Evolutionary conservation across 352 stramenopile genomes (phyloP).

Genomic region (Globisporangium nodosum): DNA sequence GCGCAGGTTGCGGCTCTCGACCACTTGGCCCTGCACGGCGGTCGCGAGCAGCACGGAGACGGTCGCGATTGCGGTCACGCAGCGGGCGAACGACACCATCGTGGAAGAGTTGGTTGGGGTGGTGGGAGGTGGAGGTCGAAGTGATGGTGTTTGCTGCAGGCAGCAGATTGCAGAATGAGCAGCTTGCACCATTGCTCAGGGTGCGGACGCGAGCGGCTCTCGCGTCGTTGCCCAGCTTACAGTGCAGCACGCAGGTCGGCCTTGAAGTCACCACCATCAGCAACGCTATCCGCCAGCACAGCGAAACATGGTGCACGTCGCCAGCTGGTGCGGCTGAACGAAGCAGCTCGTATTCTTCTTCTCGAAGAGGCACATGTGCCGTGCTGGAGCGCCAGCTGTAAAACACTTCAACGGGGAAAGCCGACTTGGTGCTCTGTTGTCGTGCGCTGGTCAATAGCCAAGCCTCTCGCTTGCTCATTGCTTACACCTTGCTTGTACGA

Average conservation of each 20-base stretch:
- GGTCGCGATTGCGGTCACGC: slow-evolving; percentile 3
- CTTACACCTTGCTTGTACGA: neutral
- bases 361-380: too few relatives aligned
- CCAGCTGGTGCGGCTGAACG: too few relatives aligned
- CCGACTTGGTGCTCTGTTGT: too few relatives aligned
- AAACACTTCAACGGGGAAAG: too few relatives aligned
- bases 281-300: too few relatives aligned
- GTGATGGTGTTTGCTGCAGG: neutral
- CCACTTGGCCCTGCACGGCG: neutral
- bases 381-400: too few relatives aligned
- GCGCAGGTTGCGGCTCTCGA: neutral
- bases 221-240: neutral
- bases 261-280: neutral
- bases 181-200: too few relatives aligned
- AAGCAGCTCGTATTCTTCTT: too few relatives aligned
- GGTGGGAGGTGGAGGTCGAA: neutral
- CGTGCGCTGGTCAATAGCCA: too few relatives aligned
- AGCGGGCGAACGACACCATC: slow-evolving; percentile 6
- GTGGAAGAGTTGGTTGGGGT: neutral
- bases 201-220: too few relatives aligned
- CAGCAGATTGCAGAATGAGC: slow-evolving; percentile 9
- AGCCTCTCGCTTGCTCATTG: too few relatives aligned
- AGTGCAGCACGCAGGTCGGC: neutral
- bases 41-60: slow-evolving; percentile 3
- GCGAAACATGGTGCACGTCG: too few relatives aligned